Evolutionary conservation across 257 asterid genomes (phyloP).

Genomic region (Salvia miltiorrhiza): DNA sequence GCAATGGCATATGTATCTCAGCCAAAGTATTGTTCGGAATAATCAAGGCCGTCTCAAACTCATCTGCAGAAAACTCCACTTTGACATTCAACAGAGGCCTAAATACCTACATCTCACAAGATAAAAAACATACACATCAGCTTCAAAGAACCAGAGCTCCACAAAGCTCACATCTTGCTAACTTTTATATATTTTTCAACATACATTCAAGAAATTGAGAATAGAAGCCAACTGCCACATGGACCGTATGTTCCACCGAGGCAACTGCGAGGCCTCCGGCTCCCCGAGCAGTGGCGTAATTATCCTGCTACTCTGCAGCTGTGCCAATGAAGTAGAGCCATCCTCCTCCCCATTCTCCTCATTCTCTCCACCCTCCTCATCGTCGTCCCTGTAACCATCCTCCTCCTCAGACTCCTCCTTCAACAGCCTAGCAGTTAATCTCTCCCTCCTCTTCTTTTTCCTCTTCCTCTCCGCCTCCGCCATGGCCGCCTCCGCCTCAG

Average conservation of each 20-base stretch:
- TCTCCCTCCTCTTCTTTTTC: slow-evolving; percentile 59
- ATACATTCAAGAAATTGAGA: slow-evolving; percentile 90
- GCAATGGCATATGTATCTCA: slow-evolving; percentile 90
- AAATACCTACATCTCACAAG: slow-evolving; percentile 68
- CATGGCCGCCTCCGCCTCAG: slow-evolving; percentile 74
- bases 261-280: slow-evolving; percentile 85
- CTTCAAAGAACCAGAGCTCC: slow-evolving; percentile 19
- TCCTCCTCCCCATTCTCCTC: slow-evolving; percentile 27
- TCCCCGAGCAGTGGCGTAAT: slow-evolving; percentile 76
- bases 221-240: slow-evolving; percentile 99
- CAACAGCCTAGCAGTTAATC: slow-evolving; percentile 51
- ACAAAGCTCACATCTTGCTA: slow-evolving; percentile 21
- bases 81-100: slow-evolving; percentile 90
- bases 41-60: slow-evolving; percentile 92
- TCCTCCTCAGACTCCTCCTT: slow-evolving; percentile 65
- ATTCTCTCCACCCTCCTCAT: slow-evolving; percentile 39
- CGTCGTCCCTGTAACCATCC: slow-evolving; percentile 32
- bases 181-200: slow-evolving; percentile 17
- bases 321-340: slow-evolving; percentile 31
- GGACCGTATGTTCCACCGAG: slow-evolving; percentile 82
- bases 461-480: slow-evolving; percentile 62
- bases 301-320: slow-evolving; percentile 49
- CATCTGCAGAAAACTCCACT: slow-evolving; percentile 92
- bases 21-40: slow-evolving; percentile 80
- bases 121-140: slow-evolving; percentile 17